phyloP scores from a whole-genome alignment of 2,329 filamentous ascomycete species.

The Podosphaera fusca region DNA sequence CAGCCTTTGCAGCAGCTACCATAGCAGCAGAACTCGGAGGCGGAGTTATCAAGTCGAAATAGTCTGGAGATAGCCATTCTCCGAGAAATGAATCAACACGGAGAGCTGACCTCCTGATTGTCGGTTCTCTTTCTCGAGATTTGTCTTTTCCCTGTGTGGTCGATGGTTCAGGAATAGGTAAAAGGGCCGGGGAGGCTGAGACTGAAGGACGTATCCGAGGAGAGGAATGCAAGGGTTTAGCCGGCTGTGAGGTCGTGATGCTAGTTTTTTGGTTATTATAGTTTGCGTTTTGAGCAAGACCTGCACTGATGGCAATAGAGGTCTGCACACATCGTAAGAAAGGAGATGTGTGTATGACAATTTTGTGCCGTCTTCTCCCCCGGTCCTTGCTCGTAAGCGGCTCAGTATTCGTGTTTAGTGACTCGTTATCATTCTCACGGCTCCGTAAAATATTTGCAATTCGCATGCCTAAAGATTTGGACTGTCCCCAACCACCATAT shows the following conservation, averaged over 20 bases:
- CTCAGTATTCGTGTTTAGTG: constrained; percentile 4
- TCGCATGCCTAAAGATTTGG: constrained; percentile 55
- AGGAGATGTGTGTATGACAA: constrained; percentile 82
- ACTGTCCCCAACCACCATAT: constrained; percentile 82
- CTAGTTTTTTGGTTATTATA: constrained; percentile 8
- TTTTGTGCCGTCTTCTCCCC: constrained; percentile 40
- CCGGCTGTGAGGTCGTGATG: constrained; percentile 9
- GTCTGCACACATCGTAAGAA: constrained; percentile 87
- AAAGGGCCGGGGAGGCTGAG: constrained; percentile 12
- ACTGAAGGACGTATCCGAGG: constrained; percentile 11
- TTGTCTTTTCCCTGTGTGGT: constrained; percentile 3
- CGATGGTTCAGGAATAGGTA: constrained; percentile 12
- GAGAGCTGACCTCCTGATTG: constrained; percentile 35
- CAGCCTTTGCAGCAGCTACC: constrained; percentile 71
- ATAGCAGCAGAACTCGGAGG: constrained; percentile 72
- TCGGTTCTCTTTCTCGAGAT: constrained; percentile 6
- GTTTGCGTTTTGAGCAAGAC: constrained; percentile 41
- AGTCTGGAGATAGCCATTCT: constrained; percentile 85
- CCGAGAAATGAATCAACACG: constrained; percentile 82
- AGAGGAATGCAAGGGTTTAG: constrained; percentile 12
- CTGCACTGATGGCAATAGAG: constrained; percentile 66
- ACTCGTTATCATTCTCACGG: constrained; percentile 20
- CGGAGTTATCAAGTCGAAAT: constrained; percentile 78
- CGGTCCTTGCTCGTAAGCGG: constrained; percentile 7
- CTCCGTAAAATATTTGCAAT: constrained; percentile 52